These are phyloP conservation scores for Lodderomyces theae DNA, from an alignment of 1,139 yeast genomes.

Conservation along the genomic window DNA sequence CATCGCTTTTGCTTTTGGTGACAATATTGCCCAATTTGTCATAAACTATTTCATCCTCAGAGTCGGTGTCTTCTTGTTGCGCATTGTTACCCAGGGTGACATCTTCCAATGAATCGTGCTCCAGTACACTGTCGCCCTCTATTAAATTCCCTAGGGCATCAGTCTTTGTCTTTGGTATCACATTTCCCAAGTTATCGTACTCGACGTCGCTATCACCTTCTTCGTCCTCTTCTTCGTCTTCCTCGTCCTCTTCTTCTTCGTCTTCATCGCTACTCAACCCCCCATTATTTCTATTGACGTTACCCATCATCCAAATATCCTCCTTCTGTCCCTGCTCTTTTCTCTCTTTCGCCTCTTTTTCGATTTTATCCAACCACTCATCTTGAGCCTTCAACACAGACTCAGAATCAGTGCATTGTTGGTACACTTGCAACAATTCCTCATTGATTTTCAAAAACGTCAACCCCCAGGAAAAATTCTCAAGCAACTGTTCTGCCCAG, in stretches of 20 bases:
- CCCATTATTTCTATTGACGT: constrained; percentile 50
- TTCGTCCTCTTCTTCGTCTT: constrained; percentile 6
- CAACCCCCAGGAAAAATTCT: constrained; percentile 90
- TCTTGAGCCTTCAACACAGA: constrained; percentile 74
- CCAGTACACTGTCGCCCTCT: constrained; percentile 13
- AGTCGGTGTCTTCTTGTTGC: constrained; percentile 9
- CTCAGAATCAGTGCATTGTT: constrained; percentile 75
- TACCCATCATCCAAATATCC: constrained; percentile 80
- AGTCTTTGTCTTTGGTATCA: constrained; percentile 12
- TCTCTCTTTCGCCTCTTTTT: constrained; percentile 65
- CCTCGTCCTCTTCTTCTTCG: constrained; percentile 9
- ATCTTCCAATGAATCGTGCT: constrained; percentile 17
- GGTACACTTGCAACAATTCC: constrained; percentile 73
- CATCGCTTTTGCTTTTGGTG: constrained; percentile 11
- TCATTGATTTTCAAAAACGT: constrained; percentile 79
- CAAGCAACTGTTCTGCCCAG: constrained; percentile 77
- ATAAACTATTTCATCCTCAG: constrained; percentile 14
- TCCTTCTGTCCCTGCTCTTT: constrained; percentile 50
- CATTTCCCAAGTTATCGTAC: constrained; percentile 17
- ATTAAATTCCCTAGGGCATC: constrained; percentile 11
- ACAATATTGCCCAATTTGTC: constrained; percentile 18
- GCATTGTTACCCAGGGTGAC: constrained; percentile 10
- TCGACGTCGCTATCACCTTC: constrained; percentile 13
- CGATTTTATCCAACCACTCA: constrained; percentile 67
- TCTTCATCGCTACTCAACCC: constrained; percentile 10